Percentiles rank a stretch among this genome's conserved stretches.
phyloP scores from a whole-genome alignment of 805 yeast genomes.

The Spathaspora arborariae region DNA sequence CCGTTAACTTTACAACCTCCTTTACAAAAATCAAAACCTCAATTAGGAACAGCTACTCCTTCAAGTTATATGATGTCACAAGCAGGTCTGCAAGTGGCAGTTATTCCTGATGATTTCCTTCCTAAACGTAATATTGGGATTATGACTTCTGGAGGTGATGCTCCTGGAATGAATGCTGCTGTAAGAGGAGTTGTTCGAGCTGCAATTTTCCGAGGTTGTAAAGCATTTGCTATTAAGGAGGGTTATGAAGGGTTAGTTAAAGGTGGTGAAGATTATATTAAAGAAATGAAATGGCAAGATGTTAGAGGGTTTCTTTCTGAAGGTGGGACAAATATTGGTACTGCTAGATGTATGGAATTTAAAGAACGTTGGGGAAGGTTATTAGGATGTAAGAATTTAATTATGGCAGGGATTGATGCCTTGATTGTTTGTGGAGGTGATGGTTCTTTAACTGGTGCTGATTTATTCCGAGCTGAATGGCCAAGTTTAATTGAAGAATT shows the following conservation, averaged over 20 bases:
- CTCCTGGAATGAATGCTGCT: conserved; percentile 97
- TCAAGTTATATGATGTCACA: conserved; percentile 14
- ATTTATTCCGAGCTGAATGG: conserved; percentile 91
- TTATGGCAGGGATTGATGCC: conserved; percentile 87
- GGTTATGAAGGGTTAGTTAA: conserved; percentile 91
- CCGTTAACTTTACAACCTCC: conserved; percentile 53
- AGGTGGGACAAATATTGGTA: conserved; percentile 96
- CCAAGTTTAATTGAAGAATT: conserved; percentile 80
- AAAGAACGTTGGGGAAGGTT: conserved; percentile 82
- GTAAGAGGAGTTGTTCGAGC: conserved; percentile 95
- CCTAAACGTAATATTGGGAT: conserved; percentile 72
- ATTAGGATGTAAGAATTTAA: conserved; percentile 78
- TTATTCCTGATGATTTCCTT: conserved; percentile 8
- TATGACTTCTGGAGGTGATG: conserved; percentile 98
- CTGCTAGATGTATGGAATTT: conserved; percentile 88
- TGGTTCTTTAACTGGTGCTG: conserved; percentile 98
- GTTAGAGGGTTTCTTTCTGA: conserved; percentile 90
- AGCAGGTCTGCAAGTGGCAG: conserved; percentile 16
- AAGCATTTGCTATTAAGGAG: conserved; percentile 86
- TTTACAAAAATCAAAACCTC: conserved; percentile 21
- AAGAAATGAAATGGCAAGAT: conserved; percentile 85
- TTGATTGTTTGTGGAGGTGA: conserved; percentile 97
- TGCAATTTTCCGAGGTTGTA: conserved; percentile 83
- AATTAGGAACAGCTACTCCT: conserved; percentile 11
- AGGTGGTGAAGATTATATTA: conserved; percentile 73